These are phyloP conservation scores for Cinnamomum micranthum DNA, from an alignment of 164 flowering plant genomes.

Conservation along the genomic window DNA sequence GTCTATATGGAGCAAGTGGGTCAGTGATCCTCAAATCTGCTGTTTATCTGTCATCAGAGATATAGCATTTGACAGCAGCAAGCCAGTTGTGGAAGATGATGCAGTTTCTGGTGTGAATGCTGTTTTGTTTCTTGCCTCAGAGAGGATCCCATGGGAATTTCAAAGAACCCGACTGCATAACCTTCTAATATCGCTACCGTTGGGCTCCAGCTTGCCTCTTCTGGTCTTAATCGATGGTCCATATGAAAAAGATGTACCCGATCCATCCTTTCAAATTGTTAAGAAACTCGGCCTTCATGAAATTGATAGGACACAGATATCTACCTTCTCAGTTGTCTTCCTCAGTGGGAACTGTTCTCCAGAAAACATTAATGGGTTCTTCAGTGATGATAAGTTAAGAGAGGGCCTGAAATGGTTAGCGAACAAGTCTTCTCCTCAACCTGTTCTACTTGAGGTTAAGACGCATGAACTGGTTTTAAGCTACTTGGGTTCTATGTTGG, in stretches of 20 bases:
- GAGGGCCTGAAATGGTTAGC: slow-evolving; percentile 85
- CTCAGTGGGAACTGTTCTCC: slow-evolving; percentile 28
- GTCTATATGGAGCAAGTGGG: slow-evolving; percentile 78
- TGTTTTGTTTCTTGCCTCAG: slow-evolving; percentile 51
- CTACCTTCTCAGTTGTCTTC: slow-evolving; percentile 33
- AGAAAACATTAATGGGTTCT: slow-evolving; percentile 41
- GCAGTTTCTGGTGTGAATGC: slow-evolving; percentile 57
- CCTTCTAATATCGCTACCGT: slow-evolving; percentile 50
- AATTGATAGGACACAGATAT: slow-evolving; percentile 49
- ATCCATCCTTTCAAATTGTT: slow-evolving; percentile 24
- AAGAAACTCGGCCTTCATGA: slow-evolving; percentile 46
- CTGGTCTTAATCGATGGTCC: slow-evolving; percentile 48
- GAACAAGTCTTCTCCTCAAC: slow-evolving; percentile 54
- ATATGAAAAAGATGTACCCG: slow-evolving; percentile 18
- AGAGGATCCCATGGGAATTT: slow-evolving; percentile 47
- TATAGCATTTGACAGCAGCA: slow-evolving; percentile 14
- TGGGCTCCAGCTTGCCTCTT: slow-evolving; percentile 63
- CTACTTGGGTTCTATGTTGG: slow-evolving; percentile 46
- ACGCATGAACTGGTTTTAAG: slow-evolving; percentile 52
- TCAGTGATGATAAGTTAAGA: slow-evolving; percentile 49
- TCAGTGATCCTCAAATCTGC: slow-evolving; percentile 30
- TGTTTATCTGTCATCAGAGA: slow-evolving; percentile 69
- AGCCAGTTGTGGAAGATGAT: slow-evolving; percentile 18
- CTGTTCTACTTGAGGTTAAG: slow-evolving; percentile 39
- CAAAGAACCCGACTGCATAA: slow-evolving; percentile 56